Evolutionary conservation across 495 filamentous ascomycete genomes (phyloP).

Genomic region (Penicillium silybi): DNA sequence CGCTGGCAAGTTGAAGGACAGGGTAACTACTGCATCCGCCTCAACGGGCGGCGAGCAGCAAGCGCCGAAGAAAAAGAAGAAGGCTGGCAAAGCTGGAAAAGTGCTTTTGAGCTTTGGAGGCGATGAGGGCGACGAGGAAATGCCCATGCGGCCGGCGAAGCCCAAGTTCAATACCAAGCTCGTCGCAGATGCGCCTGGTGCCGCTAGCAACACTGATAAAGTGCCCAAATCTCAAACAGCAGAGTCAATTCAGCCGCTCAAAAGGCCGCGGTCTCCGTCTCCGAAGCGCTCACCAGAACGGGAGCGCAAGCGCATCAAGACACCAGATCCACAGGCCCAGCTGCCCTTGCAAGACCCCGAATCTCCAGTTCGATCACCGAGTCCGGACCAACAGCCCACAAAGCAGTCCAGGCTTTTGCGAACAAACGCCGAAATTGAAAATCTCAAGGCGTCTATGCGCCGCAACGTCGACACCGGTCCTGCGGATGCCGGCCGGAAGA

Average conservation of each 20-base stretch:
- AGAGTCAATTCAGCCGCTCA: conserved; percentile 15
- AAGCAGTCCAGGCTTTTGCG: conserved; percentile 62
- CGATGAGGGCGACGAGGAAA: conserved; percentile 67
- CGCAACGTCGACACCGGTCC: conserved; percentile 61
- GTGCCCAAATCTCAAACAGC: conserved; percentile 7
- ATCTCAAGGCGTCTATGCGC: conserved; percentile 88
- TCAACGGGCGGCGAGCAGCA: conserved; percentile 36
- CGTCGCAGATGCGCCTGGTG: conserved; percentile 48
- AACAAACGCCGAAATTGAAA: conserved; percentile 89
- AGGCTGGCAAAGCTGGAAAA: conserved; percentile 71
- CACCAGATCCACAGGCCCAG: conserved; percentile 38
- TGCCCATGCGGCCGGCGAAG: conserved; percentile 66
- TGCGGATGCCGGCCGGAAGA: conserved; percentile 53
- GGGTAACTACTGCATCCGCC: conserved; percentile 40
- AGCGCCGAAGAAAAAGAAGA: conserved; percentile 66
- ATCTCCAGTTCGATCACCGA: conserved; percentile 45
- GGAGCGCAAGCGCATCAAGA: conserved; percentile 28
- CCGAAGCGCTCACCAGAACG: conserved; percentile 18
- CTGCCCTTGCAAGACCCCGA: conserved; percentile 47
- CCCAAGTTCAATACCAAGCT: conserved; percentile 88
- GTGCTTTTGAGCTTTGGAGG: conserved; percentile 84
- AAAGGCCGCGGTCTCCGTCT: conserved; percentile 31
- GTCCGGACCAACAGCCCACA: conserved; percentile 38
- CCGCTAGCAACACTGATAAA: conserved; percentile 14
- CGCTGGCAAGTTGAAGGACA: conserved; percentile 80